These are phyloP conservation scores for Betula pendula DNA, from an alignment of 306 rosid species.

Conservation along the genomic window DNA sequence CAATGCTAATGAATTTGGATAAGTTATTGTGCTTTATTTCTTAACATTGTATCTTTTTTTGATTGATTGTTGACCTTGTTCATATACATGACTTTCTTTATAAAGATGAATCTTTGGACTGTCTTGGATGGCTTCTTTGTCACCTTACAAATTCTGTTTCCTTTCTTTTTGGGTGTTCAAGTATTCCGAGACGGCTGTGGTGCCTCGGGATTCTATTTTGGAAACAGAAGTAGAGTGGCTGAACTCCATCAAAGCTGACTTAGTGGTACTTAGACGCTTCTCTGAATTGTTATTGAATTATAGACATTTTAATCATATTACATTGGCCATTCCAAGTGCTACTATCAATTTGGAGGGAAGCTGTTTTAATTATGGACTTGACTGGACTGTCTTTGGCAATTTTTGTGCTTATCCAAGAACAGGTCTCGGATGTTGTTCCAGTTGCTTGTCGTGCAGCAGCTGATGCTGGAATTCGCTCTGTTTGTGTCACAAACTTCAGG, in stretches of 20 bases:
- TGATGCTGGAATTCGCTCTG: slow-evolving; percentile 95
- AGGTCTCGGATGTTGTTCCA: slow-evolving; percentile 98
- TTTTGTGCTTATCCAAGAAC: slow-evolving; percentile 29
- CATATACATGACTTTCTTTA: not conserved
- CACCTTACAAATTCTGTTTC: slow-evolving; percentile 11
- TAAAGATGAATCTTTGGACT: not conserved
- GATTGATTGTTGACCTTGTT: not conserved
- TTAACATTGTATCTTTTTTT: not conserved
- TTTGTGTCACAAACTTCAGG: slow-evolving; percentile 97
- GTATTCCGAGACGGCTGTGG: slow-evolving; percentile 93
- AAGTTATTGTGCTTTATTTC: not conserved
- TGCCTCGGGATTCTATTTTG: slow-evolving; percentile 75
- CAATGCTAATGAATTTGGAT: not conserved
- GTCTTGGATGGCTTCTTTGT: not conserved
- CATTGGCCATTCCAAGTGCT: not conserved
- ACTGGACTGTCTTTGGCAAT: slow-evolving; percentile 9
- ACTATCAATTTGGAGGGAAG: slow-evolving; percentile 7
- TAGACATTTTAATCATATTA: not conserved
- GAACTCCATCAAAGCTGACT: slow-evolving; percentile 81
- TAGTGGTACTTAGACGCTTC: slow-evolving; percentile 65
- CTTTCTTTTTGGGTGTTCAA: slow-evolving; percentile 29
- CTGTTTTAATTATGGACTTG: slow-evolving; percentile 12
- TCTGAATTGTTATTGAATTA: not conserved
- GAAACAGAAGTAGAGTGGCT: slow-evolving; percentile 78
- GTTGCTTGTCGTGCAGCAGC: slow-evolving; percentile 98